Evolutionary conservation across 83 land plant genomes (phyloP).

Genomic region (Picea abies): DNA sequence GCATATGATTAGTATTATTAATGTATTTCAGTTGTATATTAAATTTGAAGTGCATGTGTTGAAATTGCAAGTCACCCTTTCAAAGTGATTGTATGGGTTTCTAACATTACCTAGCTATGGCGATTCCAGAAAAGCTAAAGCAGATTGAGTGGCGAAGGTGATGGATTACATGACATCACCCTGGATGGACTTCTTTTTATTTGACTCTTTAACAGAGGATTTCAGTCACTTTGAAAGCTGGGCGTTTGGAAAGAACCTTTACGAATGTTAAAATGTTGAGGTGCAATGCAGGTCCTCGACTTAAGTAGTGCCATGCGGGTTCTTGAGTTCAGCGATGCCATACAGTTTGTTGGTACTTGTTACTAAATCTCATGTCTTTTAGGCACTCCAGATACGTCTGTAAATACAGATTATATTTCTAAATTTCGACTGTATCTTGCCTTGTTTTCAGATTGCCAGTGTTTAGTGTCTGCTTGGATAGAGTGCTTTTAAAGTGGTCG

Average conservation of each 20-base stretch:
- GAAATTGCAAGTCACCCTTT: background rate
- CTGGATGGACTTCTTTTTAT: background rate
- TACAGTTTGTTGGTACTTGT: background rate
- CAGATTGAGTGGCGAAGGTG: constrained; percentile 12
- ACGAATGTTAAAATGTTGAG: background rate
- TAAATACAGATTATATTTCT: background rate
- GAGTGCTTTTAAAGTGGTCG: background rate
- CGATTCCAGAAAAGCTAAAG: constrained; percentile 5
- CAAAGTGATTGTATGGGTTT: background rate
- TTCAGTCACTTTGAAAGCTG: background rate
- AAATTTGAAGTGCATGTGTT: background rate
- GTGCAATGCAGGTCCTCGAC: background rate
- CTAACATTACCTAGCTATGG: background rate
- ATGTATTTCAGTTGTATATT: background rate
- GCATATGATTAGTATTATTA: background rate
- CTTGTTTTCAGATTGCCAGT: background rate
- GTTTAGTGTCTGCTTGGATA: constrained; percentile 12
- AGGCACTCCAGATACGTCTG: background rate
- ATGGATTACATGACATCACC: background rate
- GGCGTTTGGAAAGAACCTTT: background rate
- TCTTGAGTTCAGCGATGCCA: background rate
- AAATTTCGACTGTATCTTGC: background rate
- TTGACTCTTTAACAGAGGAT: background rate
- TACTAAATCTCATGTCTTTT: background rate
- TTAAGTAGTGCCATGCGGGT: background rate